Base-by-base conservation (phyloP, 1,284 basidiomycete species). In the Takashimella koratensis region DNA sequence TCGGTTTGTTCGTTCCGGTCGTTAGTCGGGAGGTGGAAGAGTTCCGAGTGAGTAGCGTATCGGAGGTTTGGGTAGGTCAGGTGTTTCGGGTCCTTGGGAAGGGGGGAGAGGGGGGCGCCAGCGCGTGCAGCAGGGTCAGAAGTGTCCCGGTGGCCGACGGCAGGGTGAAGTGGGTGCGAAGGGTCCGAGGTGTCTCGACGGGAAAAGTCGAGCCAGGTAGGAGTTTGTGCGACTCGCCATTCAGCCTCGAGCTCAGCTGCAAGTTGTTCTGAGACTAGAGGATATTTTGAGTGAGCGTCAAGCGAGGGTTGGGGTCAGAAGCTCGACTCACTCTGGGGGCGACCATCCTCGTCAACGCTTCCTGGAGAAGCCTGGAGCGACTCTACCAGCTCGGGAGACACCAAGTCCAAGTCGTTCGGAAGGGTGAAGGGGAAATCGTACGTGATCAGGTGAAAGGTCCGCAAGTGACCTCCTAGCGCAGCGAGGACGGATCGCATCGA, bases 401-500 rank as follows among this genome's bases (percentile, higher is more conserved):
- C 24, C 3, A 72, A 57, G 1, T 47, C 47, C 0, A 70, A 13
- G 46, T 73, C 73, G 1, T 47, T 45, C 1, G 51, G 49, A 6
- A 49, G 24, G 21, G 63, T 58, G 58, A 75, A 73, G 0, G 63
- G 59, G 22, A 55, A 65, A 51, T 73, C 71, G 39, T 70, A 70
- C 5, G 66, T 57, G 40, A 75, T 61, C 19, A 75, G 57, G 40
- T 75, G 72, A n/a, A 73, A 54, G 1, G 67, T 71, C 3, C 58
- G 53, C 3, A 73, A 25, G 21, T 60, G 58, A 11, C 67, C 69
- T 1, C 64, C 61, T 6, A 75, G 52, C 3, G 70, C 64, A n/a
- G 60, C 57, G 3, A 73, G 47, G 3, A 74, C 68, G 1, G 70
- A 74, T 21, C 70, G 59, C 67, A 76, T 72, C 22, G 73, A 74